Evolutionary conservation across 805 yeast genomes (phyloP), one percentile per base, ranked within the genome.

Genomic region (Zygotorulaspora florentina): DNA sequence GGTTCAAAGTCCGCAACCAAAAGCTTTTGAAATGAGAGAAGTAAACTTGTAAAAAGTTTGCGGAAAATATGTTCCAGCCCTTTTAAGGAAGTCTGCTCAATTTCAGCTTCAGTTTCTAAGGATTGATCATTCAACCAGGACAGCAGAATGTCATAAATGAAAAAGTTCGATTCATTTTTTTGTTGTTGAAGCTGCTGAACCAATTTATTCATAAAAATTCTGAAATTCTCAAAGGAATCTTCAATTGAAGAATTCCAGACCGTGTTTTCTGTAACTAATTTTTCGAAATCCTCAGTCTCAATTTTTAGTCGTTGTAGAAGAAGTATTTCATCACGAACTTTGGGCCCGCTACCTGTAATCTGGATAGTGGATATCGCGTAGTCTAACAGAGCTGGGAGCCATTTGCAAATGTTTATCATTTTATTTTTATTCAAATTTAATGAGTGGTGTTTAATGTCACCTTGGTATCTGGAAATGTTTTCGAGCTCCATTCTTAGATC

Each of bases 11-110:
- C 71, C 9, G 58, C 52, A 28, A 69, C 77, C 39, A 68, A 67
- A 8, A 76, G 64, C 49, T 77, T 76, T 64, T 90, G 97, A 53
- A 85, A 75, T 0, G 83, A 74, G 26, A 90, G 70, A 43, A 89
- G 65, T 15, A 87, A 73, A 2, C 83, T 73, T 13, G 77, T 77
- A 3, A 81, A 71, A 2, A 85, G 56, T 16, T 73, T 68, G 44
- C 83, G 70, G 47, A 83, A 70, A 2, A 67, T 54, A 2, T 45
- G 39, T 51, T 85, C 88, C 36, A 79, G 50, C 4, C 59, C 68
- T 28, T 69, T 70, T 3, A 71, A 48, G 4, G 55, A 26, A 12
- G 37, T 23, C 11, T 42, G 43, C 12, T 39, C 50, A 10, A 12
- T 1, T 10, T 43, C 41, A 4, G 42, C 26, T 10, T 35, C 35